Percentiles rank a stretch among this genome's conserved stretches.
Evolutionary conservation across 1,284 basidiomycete genomes (phyloP).

Genomic region (Ustilago sp.): DNA sequence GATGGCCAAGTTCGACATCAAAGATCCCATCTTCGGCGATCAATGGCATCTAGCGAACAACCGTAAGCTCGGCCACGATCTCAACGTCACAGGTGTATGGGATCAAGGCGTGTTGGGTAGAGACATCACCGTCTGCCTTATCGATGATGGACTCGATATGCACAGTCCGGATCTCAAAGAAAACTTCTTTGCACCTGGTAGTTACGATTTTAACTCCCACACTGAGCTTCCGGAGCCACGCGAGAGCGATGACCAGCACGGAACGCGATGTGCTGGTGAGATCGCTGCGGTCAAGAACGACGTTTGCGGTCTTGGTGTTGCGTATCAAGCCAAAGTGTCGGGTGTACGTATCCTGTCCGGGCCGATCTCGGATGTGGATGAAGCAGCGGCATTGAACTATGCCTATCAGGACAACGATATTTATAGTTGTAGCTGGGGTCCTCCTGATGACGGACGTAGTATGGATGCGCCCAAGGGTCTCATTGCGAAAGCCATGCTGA

Average conservation of each 20-base stretch:
- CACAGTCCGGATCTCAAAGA: conserved; percentile 84
- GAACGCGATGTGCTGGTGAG: conserved; percentile 97
- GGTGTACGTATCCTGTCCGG: conserved; percentile 95
- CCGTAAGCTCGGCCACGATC: conserved; percentile 74
- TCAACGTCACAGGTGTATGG: conserved; percentile 88
- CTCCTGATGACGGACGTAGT: conserved; percentile 90
- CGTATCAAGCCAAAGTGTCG: conserved; percentile 89
- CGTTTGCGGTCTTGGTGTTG: conserved; percentile 93
- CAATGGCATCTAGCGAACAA: conserved; percentile 84
- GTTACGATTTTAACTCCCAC: conserved; percentile 98
- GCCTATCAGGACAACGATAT: conserved; percentile 92
- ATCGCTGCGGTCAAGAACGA: conserved; percentile 97
- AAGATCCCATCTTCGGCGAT: conserved; percentile 85
- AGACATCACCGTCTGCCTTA: conserved; percentile 86
- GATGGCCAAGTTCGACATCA: conserved; percentile 74
- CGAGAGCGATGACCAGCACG: conserved; percentile 92
- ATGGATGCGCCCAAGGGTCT: conserved; percentile 96
- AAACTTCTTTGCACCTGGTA: conserved; percentile 91
- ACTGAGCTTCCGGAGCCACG: conserved; percentile 86
- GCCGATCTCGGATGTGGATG: conserved; percentile 97
- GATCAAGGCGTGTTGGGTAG: conserved; percentile 85
- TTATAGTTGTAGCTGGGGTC: conserved; percentile 98
- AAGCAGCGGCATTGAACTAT: conserved; percentile 93
- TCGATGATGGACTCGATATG: conserved; percentile 96
- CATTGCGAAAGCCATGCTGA: conserved; percentile 93